phyloP scores from a whole-genome alignment of 176 grass and related monocot species.

The Elaeis guineensis region DNA sequence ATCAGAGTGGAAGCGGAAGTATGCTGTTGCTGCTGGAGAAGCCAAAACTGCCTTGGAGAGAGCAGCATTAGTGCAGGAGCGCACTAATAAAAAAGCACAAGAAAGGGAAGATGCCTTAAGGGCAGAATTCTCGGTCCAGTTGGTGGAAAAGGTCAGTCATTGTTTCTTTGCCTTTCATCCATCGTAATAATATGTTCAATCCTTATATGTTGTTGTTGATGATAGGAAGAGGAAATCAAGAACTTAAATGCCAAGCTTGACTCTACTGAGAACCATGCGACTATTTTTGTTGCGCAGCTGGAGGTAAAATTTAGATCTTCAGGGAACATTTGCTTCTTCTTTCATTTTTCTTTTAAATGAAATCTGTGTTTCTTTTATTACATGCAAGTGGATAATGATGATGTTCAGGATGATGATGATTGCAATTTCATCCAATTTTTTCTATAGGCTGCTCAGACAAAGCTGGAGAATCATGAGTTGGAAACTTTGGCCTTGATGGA shows the following conservation, averaged over 20 bases:
- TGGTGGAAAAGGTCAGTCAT: constrained; percentile 68
- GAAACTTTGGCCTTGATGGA: constrained; percentile 50
- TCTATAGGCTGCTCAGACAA: constrained; percentile 43
- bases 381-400: neutral
- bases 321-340: no score
- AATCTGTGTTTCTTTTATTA: no score
- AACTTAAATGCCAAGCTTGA: constrained; percentile 49
- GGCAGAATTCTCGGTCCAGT: constrained; percentile 40
- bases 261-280: constrained; percentile 34
- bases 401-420: neutral
- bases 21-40: constrained; percentile 53
- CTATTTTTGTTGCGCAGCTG: constrained; percentile 33
- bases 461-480: constrained; percentile 31
- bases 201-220: constrained; percentile 4
- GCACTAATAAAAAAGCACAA: constrained; percentile 55
- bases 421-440: constrained; percentile 10
- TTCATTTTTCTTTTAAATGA: no score
- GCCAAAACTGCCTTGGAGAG: constrained; percentile 66
- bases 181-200: neutral
- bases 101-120: constrained; percentile 68
- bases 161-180: neutral
- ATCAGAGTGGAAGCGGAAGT: constrained; percentile 64
- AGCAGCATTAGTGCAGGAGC: constrained; percentile 49
- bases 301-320: constrained; percentile 25
- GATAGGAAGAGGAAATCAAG: constrained; percentile 70